A percentile compares a stretch with the other conserved stretches of the same genome.
phyloP scores from a whole-genome alignment of 2,329 filamentous ascomycete genomes.

The Coniochaeta hoffmannii region DNA sequence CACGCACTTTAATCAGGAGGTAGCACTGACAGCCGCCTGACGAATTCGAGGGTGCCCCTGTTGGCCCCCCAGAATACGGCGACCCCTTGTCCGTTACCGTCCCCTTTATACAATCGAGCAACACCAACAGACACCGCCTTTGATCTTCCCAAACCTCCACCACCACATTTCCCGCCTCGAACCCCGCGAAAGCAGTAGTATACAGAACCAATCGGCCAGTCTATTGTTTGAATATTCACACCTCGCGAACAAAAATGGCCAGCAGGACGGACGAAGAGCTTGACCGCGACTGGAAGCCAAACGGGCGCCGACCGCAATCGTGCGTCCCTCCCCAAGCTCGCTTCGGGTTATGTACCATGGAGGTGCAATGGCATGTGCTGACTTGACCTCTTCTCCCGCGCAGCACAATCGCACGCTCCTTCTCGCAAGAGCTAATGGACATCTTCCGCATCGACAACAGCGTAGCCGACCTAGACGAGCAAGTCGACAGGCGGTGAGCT shows the following conservation, averaged over 20 bases:
- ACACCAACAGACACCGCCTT: neutral
- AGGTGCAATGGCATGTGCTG: neutral
- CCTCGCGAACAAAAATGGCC: conserved; percentile 9
- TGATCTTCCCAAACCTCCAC: neutral
- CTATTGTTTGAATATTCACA: neutral
- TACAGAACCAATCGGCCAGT: neutral
- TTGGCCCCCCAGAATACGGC: neutral
- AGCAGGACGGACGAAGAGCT: conserved; percentile 57
- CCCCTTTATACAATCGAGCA: neutral
- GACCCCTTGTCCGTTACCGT: neutral
- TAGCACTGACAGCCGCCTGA: neutral
- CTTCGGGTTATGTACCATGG: no score
- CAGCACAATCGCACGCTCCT: conserved; percentile 82
- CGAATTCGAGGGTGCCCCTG: neutral
- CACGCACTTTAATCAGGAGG: neutral
- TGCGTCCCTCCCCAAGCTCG: conserved; percentile 54
- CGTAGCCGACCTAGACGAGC: conserved; percentile 31
- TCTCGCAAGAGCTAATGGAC: conserved; percentile 78
- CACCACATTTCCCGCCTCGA: neutral
- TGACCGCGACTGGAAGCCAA: conserved; percentile 75
- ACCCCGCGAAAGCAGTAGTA: neutral
- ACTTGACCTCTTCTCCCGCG: neutral
- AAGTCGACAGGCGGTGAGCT: conserved; percentile 74
- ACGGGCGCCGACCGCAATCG: conserved; percentile 72
- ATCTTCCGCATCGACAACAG: conserved; percentile 83